Percentiles rank a stretch among this genome's conserved stretches.
Evolutionary conservation across 2,329 filamentous ascomycete genomes (phyloP).

Genomic region (Volutella citrinella): DNA sequence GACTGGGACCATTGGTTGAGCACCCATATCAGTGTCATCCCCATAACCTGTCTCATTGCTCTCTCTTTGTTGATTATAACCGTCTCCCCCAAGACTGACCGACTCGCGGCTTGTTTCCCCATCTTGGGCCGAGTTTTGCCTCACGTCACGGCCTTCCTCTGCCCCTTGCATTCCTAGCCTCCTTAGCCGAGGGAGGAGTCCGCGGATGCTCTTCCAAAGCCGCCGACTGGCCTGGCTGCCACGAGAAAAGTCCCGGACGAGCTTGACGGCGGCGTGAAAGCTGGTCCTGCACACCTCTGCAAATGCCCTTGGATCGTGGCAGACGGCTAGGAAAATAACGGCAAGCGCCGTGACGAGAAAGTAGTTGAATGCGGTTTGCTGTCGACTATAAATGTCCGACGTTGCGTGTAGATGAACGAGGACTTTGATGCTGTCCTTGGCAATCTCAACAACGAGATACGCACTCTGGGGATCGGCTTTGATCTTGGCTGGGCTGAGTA

Average conservation of each 20-base stretch:
- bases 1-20: not conserved
- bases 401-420: constrained; percentile 25
- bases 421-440: constrained; percentile 26
- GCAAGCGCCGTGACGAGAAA: constrained; percentile 28
- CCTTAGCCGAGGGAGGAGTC: constrained; percentile 29
- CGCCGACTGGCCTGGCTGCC: constrained; percentile 31
- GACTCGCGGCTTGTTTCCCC: too few relatives aligned
- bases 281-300: constrained; percentile 32
- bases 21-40: not conserved
- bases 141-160: constrained; percentile 6
- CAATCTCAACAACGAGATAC: constrained; percentile 35
- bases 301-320: constrained; percentile 42
- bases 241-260: constrained; percentile 31
- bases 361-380: constrained; percentile 28
- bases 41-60: not conserved
- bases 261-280: constrained; percentile 30
- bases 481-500: constrained; percentile 37
- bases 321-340: constrained; percentile 35
- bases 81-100: not conserved
- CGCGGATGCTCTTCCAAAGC: constrained; percentile 35
- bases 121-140: too few relatives aligned
- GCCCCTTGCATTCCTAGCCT: constrained; percentile 20
- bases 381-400: constrained; percentile 25
- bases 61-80: not conserved
- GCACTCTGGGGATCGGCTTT: constrained; percentile 32